Evolutionary conservation across 345 rosid genomes (phyloP).

Genomic region (Populus ilicifolia): DNA sequence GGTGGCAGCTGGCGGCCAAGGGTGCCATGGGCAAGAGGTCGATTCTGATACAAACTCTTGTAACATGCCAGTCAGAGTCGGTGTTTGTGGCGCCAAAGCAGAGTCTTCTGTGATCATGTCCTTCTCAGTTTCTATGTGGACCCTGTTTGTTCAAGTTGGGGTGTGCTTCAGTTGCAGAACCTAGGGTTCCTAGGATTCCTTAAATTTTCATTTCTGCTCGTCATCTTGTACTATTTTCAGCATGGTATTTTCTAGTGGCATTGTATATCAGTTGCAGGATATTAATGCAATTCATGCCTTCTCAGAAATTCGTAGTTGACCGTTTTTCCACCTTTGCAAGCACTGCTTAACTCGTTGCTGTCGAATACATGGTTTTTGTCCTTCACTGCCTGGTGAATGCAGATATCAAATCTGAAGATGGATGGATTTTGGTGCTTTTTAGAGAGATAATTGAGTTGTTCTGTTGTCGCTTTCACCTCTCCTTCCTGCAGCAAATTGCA

Average conservation of each 20-base stretch:
- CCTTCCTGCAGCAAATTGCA: not conserved
- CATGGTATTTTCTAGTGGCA: not conserved
- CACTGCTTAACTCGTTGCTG: not conserved
- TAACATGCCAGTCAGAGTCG: not conserved
- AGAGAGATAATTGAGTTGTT: not conserved
- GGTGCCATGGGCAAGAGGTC: conserved; percentile 59
- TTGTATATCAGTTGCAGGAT: conserved; percentile 5
- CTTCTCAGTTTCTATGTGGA: not conserved
- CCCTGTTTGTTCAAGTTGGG: not conserved
- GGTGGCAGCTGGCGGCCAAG: conserved; percentile 30
- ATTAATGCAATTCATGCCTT: not conserved
- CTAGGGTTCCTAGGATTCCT: not conserved
- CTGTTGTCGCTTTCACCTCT: not conserved
- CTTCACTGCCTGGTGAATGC: not conserved
- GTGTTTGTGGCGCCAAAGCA: not conserved
- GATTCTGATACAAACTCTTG: conserved; percentile 28
- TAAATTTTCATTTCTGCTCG: not conserved
- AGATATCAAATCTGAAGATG: not conserved
- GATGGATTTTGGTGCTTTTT: not conserved
- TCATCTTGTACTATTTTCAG: not conserved
- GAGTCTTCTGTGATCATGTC: not conserved
- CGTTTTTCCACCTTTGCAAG: not conserved
- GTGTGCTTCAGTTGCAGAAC: not conserved
- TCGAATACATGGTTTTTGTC: not conserved
- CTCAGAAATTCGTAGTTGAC: not conserved